Evolutionary conservation across 2,329 filamentous ascomycete genomes (phyloP), one percentile per base, ranked within the genome.

Genomic region (Cordyceps cateniannulata): DNA sequence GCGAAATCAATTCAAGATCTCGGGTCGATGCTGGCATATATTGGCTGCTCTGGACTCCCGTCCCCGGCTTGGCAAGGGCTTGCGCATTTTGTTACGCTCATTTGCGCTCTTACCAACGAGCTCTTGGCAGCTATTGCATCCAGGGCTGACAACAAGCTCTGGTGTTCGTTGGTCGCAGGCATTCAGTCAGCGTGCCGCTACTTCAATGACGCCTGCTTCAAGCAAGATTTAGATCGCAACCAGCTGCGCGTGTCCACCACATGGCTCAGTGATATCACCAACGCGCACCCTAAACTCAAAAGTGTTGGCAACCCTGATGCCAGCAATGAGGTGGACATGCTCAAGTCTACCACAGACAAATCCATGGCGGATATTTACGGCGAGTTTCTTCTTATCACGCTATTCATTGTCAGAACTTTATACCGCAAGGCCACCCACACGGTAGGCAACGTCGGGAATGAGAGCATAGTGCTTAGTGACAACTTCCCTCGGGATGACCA

Each of bases 21-120:
- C 2, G 71, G 79, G 4, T 72, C 74, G 10, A 73, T 79, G 2
- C 65, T 85, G 3, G 78, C 78, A 3, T 80, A 77, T 59, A 72
- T 84, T 52, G 79, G 79, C 29, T 82, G 79, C 66, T 81, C 79
- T 1, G 70, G 75, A 45, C 62, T 76, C 0, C 72, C 74, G 1
- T 64, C 61, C 2, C 62, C 50, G 9, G 62, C 66, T 3, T 64
- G 65, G 1, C 64, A 67, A 6, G 69, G 70, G 1, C 67, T 79
- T n/a, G 62, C 68, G 16, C 75, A 81, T 62, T 79, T 79, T 59
- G 61, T 79, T 12, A 73, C 70, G 6, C 71, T 79, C 20, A 66
- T 73, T 27, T 69, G 71, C 44, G 66, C 70, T 2, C 63, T 81
- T 5, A 54, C 72, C 25, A 53, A 67, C 51, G 69, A 76, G 64